These are phyloP conservation scores for Pyrenophora graminea DNA, from an alignment of 2,329 filamentous ascomycete genomes.

Conservation along the genomic window DNA sequence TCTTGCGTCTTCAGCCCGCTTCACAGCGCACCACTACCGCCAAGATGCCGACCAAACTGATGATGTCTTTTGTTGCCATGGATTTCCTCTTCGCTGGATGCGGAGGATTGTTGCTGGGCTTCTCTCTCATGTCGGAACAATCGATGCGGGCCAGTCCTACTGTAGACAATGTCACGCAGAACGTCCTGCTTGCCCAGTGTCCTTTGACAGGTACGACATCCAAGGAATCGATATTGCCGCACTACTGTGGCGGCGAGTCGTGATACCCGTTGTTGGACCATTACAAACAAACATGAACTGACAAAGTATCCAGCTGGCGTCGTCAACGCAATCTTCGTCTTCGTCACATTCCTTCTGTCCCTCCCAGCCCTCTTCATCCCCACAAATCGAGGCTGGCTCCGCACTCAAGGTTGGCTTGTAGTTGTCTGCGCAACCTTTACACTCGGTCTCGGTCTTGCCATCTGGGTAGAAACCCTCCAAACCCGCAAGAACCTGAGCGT, in stretches of 20 bases:
- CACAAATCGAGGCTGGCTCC: constrained; percentile 69
- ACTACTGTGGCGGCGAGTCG: constrained; percentile 27
- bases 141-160: constrained; percentile 50
- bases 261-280: constrained; percentile 15
- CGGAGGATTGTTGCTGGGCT: constrained; percentile 58
- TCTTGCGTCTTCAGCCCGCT: constrained; percentile 7
- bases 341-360: constrained; percentile 70
- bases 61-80: constrained; percentile 56
- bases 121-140: constrained; percentile 56
- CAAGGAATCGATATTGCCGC: constrained; percentile 22
- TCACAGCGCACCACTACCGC: constrained; percentile 24
- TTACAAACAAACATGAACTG: constrained; percentile 20
- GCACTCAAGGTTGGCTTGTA: constrained; percentile 69
- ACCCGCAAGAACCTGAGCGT: constrained; percentile 65
- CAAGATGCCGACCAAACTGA: constrained; percentile 58
- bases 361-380: constrained; percentile 73
- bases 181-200: constrained; percentile 57
- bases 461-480: constrained; percentile 71
- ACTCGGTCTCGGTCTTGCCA: constrained; percentile 64
- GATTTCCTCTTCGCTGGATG: constrained; percentile 59
- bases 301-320: constrained; percentile 61
- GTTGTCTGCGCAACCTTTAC: constrained; percentile 67
- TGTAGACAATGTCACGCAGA: constrained; percentile 54
- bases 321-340: constrained; percentile 72
- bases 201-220: constrained; percentile 57